phyloP scores from a whole-genome alignment of 192 early-diverging fungal species.

The Coemansia reversa region DNA sequence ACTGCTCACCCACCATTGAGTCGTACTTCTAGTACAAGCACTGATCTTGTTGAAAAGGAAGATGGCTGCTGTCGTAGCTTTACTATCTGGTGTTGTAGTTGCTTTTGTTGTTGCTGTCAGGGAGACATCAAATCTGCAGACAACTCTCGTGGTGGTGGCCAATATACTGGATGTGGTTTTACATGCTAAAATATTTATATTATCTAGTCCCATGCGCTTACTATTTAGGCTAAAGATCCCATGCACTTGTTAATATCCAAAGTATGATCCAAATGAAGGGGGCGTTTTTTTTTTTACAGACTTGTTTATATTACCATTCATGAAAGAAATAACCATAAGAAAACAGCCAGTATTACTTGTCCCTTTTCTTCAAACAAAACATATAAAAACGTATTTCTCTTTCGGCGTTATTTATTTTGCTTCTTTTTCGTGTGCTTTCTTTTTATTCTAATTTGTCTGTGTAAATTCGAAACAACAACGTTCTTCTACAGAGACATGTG shows the following conservation, averaged over 20 bases:
- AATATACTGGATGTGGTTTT: slow-evolving; percentile 16
- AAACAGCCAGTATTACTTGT: no score
- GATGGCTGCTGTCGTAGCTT: slow-evolving; percentile 29
- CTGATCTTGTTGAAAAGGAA: slow-evolving; percentile 25
- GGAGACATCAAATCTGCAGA: slow-evolving; percentile 21
- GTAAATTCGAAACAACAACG: background rate
- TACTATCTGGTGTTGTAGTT: slow-evolving; percentile 25
- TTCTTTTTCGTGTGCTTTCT: background rate
- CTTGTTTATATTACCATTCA: no score
- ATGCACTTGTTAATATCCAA: no score
- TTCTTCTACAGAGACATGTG: slow-evolving; percentile 12
- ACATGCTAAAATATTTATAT: slow-evolving; percentile 3
- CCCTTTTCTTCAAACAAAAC: no score
- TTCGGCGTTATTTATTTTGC: no score
- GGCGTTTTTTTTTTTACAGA: no score
- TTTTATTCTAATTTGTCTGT: background rate
- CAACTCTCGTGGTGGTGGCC: slow-evolving; percentile 22
- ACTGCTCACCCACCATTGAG: slow-evolving; percentile 5
- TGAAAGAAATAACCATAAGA: no score
- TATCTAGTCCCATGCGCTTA: background rate
- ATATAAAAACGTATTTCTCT: no score
- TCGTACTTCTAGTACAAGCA: slow-evolving; percentile 14
- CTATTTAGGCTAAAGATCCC: no score
- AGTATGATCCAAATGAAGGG: no score
- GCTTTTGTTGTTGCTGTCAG: slow-evolving; percentile 37